phyloP scores from a whole-genome alignment of 2,329 filamentous ascomycete species.

The Dactylellina leptospora region DNA sequence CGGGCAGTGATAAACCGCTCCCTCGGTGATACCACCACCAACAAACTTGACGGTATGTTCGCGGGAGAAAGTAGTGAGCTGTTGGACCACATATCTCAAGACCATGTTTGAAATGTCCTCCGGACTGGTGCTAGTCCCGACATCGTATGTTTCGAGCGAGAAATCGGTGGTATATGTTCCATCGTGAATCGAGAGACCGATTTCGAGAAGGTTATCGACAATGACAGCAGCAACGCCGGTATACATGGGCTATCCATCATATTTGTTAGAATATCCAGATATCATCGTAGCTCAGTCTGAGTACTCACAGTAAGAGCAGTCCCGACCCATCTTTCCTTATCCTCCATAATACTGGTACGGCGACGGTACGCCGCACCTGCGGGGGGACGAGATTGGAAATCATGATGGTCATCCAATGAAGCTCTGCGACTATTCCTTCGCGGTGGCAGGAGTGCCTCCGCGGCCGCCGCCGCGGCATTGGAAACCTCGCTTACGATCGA shows the following conservation, averaged over 20 bases:
- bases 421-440: conserved; percentile 29
- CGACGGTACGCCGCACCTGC: conserved; percentile 45
- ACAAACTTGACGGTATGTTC: conserved; percentile 77
- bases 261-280: background rate
- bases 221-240: conserved; percentile 70
- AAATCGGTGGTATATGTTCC: conserved; percentile 79
- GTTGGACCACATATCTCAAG: conserved; percentile 65
- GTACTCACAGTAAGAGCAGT: conserved; percentile 49
- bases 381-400: conserved; percentile 46
- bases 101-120: conserved; percentile 66
- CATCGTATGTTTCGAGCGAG: conserved; percentile 68
- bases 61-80: conserved; percentile 58
- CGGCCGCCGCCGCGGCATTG: conserved; percentile 14
- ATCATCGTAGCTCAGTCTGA: background rate
- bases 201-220: conserved; percentile 66
- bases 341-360: conserved; percentile 51
- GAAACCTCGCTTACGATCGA: background rate
- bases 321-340: conserved; percentile 52
- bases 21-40: conserved; percentile 73
- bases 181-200: conserved; percentile 77
- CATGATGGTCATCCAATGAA: conserved; percentile 46
- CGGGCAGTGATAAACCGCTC: conserved; percentile 70
- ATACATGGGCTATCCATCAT: conserved; percentile 66
- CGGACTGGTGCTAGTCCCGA: conserved; percentile 61
- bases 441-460: background rate